Evolutionary conservation across 2,329 filamentous ascomycete genomes (phyloP), one percentile per base, ranked within the genome.

Genomic region (Xylaria sp.): DNA sequence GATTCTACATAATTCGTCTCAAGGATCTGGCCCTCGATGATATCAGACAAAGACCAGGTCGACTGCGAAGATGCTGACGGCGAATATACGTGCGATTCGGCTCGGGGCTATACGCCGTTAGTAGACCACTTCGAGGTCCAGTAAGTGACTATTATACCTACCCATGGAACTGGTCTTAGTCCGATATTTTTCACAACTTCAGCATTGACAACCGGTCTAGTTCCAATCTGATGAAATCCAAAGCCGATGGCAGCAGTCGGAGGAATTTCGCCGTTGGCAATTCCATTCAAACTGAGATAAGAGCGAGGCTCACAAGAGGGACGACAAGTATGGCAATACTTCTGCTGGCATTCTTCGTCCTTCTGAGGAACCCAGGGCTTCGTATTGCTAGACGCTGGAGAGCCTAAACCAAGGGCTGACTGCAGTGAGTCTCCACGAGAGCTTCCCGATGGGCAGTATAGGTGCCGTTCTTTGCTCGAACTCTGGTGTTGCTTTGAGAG

Each of bases 181-280:
- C 84, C 84, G 18, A 87, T 78, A 5, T 81, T 78, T 62, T 74
- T 80, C 34, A 86, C 66, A 12, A 83, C 65, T 1, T 76, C 71
- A 15, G 79, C 81, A 68, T 85, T 76, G 13, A 80, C 76, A 4
- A 86, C 67, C 1, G 86, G 87, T n/a, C 86, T 78, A 7, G 76
- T 74, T 32, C 81, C 75, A 41, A 81, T 61, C 6, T 80, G 73
- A 59, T 86, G 82, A 68, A 89, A 89, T 15, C 87, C 84, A 71
- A 83, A 89, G 0, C 86, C 87, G 1, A 81, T 79, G 7, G 84
- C 84, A 4, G 83, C 84, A 4, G 82, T 84, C 5, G 86, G 81
- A 0, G 83, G 82, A 3, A 88, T 78, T 57, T 88, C 84, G 7
- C 82, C 86, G 25, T 84, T 77, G n/a, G 80, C 76, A 25, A 89